Conservation (phyloP, 768 basidiomycete species). For the Leccinellum rugosiceps region DNA sequence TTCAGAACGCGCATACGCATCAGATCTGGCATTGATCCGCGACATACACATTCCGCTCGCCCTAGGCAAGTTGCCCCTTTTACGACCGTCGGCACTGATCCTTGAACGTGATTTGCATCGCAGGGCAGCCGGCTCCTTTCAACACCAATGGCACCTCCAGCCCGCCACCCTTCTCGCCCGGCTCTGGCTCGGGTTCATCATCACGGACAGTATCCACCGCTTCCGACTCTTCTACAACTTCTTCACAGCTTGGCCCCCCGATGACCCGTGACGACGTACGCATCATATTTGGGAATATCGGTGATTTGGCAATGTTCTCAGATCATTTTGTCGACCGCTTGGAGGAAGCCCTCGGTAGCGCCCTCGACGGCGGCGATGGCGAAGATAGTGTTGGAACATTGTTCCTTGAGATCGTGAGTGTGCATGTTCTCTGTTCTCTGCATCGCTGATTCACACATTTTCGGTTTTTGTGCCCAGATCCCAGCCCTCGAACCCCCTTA, state of each 20-base stretch:
- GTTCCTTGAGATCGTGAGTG: conserved; percentile 65
- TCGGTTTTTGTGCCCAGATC: conserved; percentile 41
- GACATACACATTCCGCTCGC: conserved; percentile 79
- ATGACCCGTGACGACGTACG: conserved; percentile 70
- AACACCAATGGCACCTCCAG: conserved; percentile 22
- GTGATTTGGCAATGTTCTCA: conserved; percentile 69
- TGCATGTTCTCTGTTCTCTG: neutral
- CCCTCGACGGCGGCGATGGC: conserved; percentile 62
- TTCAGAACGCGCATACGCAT: conserved; percentile 78
- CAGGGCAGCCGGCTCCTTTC: conserved; percentile 43
- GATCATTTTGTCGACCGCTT: conserved; percentile 63
- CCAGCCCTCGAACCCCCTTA: conserved; percentile 70
- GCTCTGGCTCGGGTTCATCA: conserved; percentile 37
- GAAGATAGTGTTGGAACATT: conserved; percentile 67
- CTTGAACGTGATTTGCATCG: conserved; percentile 7
- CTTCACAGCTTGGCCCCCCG: conserved; percentile 49
- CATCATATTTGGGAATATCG: conserved; percentile 74
- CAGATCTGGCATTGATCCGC: conserved; percentile 75
- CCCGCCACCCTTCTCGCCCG: conserved; percentile 27
- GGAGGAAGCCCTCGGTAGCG: conserved; percentile 61
- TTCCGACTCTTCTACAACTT: conserved; percentile 50
- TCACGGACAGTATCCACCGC: conserved; percentile 42
- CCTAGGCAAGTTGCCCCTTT: conserved; percentile 48
- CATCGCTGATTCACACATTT: neutral
- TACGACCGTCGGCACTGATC: neutral